Percentiles rank a stretch among this genome's conserved stretches.
phyloP scores from a whole-genome alignment of 2,329 filamentous ascomycete species.

The Cladosporium sp. region DNA sequence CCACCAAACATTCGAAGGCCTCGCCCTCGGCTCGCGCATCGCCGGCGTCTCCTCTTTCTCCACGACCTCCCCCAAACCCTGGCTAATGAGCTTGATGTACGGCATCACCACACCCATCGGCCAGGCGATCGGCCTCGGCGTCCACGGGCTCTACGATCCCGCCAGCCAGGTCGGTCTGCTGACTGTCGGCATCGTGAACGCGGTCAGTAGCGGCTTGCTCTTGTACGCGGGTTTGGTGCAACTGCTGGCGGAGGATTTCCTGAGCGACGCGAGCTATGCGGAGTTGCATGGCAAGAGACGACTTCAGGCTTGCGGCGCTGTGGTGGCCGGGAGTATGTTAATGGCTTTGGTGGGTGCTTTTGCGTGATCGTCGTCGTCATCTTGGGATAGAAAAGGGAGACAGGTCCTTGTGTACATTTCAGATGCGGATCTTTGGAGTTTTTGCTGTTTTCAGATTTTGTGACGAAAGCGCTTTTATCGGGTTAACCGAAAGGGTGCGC shows the following conservation, averaged over 20 bases:
- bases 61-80: slow-evolving; percentile 68
- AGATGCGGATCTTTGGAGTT: no score
- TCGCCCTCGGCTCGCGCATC: slow-evolving; percentile 67
- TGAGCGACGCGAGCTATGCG: slow-evolving; percentile 62
- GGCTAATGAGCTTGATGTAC: slow-evolving; percentile 62
- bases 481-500: no score
- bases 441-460: no score
- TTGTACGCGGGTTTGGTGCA: slow-evolving; percentile 49
- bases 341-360: slow-evolving; percentile 68
- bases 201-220: slow-evolving; percentile 44
- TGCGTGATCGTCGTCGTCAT: slow-evolving; percentile 16
- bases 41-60: slow-evolving; percentile 68
- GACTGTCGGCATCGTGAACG: slow-evolving; percentile 49
- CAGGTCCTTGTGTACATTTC: no score
- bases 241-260: slow-evolving; percentile 47
- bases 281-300: slow-evolving; percentile 54
- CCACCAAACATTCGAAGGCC: slow-evolving; percentile 67
- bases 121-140: slow-evolving; percentile 46
- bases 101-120: slow-evolving; percentile 53
- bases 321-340: slow-evolving; percentile 55
- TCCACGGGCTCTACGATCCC: slow-evolving; percentile 50
- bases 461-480: no score
- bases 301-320: slow-evolving; percentile 58
- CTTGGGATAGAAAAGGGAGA: no score
- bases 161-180: slow-evolving; percentile 44